Base-by-base conservation (phyloP, 805 yeast genomes). In the Candida michaelii region DNA sequence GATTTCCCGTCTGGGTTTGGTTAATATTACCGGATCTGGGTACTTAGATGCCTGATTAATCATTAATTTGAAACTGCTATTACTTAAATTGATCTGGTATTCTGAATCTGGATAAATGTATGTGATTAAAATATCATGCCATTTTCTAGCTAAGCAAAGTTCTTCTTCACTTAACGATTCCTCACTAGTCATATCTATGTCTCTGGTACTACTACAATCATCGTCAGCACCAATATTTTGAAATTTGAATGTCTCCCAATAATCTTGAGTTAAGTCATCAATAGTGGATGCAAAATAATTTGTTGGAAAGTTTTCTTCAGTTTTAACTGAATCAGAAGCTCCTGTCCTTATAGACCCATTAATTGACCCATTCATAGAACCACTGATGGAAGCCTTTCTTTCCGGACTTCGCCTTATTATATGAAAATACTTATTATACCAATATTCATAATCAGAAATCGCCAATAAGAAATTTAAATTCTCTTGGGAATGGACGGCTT, bases 61-160 rank as follows among this genome's bases (percentile, higher is more conserved):
- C 30, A 66, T 52, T 10, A 51, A 49, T 12, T 61, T 54, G 45
- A 56, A 62, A 2, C 74, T 59, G 6, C 63, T 60, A 45, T 63
- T 53, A 0, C 80, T 73, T 17, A 79, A 48, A 54, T 78, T 79
- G 45, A 79, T 66, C 53, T 79, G 80, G 30, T 62, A 63, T 2
- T 71, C 69, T 1, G 82, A 63, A 42, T 74, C 66, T 11, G 60
- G 62, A 10, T 49, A 43, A 30, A 79, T 65, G 51, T 68, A 78
- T n/a, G 51, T 56, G 16, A 52, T 46, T 13, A 79, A 55, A 31
- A 79, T 69, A 40, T 52, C 45, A 16, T 55, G 47, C 67, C 76
- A 73, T 46, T 46, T 71, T 71, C 31, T 39, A 1, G 41, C 11
- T 16, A 43, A 24, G 5, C 19, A 11, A 3, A 36, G 9, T 30